phyloP scores from a whole-genome alignment of 306 rosid genomes.

The Trifolium pratense region DNA sequence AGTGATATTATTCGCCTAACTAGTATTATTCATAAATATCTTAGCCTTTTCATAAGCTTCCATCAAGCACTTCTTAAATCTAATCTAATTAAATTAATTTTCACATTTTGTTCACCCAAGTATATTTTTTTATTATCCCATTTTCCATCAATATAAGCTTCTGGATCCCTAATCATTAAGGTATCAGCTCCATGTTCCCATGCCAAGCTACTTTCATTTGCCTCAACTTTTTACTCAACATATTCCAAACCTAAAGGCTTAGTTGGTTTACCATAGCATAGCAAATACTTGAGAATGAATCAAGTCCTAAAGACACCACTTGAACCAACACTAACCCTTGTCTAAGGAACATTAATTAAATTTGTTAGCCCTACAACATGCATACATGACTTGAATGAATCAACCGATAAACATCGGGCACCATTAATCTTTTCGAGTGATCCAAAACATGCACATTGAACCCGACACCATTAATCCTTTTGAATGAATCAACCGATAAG shows the following conservation, averaged over 20 bases:
- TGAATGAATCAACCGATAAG: too few species aligned
- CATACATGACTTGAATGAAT: slow-evolving; percentile 45
- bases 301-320: slow-evolving; percentile 56
- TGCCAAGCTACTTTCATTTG: slow-evolving; percentile 43
- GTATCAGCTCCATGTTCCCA: slow-evolving; percentile 42
- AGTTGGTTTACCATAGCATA: slow-evolving; percentile 32
- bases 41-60: slow-evolving; percentile 37
- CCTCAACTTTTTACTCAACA: slow-evolving; percentile 41
- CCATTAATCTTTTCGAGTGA: slow-evolving; percentile 11
- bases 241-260: slow-evolving; percentile 41
- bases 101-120: slow-evolving; percentile 43
- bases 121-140: slow-evolving; percentile 27
- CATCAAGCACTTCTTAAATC: slow-evolving; percentile 29
- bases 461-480: too few species aligned
- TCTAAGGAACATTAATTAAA: slow-evolving; percentile 44
- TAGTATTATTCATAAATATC: slow-evolving; percentile 11
- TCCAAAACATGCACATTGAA: slow-evolving; percentile 49
- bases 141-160: background rate
- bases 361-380: slow-evolving; percentile 65
- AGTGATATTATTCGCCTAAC: background rate
- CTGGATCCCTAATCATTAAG: slow-evolving; percentile 40
- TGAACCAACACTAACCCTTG: background rate
- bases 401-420: slow-evolving; percentile 32
- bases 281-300: slow-evolving; percentile 42
- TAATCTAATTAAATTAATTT: slow-evolving; percentile 35